These are phyloP conservation scores for Globisporangium polare DNA, from an alignment of 352 stramenopile species.

Conservation along the genomic window DNA sequence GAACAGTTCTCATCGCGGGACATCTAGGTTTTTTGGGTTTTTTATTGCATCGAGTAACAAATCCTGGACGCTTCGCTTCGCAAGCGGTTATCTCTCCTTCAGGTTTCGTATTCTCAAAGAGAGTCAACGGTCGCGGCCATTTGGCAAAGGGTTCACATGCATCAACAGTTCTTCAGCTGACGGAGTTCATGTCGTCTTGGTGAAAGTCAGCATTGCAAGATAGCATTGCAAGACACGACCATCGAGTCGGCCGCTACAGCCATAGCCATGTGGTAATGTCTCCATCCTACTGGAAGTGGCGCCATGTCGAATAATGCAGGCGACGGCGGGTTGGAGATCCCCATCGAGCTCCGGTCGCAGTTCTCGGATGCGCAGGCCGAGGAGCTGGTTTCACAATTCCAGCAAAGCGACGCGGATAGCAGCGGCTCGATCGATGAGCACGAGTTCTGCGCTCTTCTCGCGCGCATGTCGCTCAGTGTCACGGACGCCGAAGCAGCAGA, in stretches of 20 bases:
- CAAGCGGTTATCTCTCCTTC: not conserved
- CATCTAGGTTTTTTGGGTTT: not conserved
- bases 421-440: constrained; percentile 60
- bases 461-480: constrained; percentile 42
- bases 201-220: too few relatives aligned
- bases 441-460: constrained; percentile 60
- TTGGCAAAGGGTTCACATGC: too few relatives aligned
- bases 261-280: too few relatives aligned
- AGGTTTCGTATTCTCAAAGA: not conserved
- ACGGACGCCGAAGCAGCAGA: constrained; percentile 40
- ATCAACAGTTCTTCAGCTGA: too few relatives aligned
- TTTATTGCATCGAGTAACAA: not conserved
- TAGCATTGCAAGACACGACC: not conserved
- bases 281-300: too few relatives aligned
- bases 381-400: constrained; percentile 61
- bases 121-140: not conserved
- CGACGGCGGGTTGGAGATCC: constrained; percentile 27
- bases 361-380: constrained; percentile 51
- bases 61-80: not conserved
- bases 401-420: constrained; percentile 44
- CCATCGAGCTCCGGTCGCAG: constrained; percentile 28
- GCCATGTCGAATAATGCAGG: constrained; percentile 9
- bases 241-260: not conserved
- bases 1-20: not conserved
- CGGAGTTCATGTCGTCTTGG: too few relatives aligned